Base-by-base conservation (phyloP, 2,329 filamentous ascomycete species). In the Fusarium concolor region DNA sequence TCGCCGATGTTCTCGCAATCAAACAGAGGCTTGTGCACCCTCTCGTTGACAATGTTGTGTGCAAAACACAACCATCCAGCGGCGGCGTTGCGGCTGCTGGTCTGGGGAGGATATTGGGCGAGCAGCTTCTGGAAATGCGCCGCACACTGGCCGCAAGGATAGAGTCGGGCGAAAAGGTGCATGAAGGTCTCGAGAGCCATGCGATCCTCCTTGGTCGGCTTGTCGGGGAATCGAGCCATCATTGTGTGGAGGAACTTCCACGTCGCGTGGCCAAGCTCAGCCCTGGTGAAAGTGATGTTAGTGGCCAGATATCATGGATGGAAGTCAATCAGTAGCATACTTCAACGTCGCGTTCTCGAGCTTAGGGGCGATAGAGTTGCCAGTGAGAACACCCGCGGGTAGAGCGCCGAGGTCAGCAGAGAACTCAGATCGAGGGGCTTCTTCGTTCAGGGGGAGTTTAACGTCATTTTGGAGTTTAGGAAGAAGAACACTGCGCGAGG, bases 311-410 rank as follows among this genome's bases (percentile, higher is more conserved):
- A 28, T 39, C 24, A 33, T 20, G 31, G 20, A 39, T 28, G 37
- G 18, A 18, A 42, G 37, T 45, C n/a, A 33, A 38, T 31, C 20
- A 35, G 75, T 84, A 46, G 75, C 84, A 49, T 82, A 91, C 89
- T 95, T 96, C 54, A 88, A 83, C 9, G 92, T 96, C 62, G 90
- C 92, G 79, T 96, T 96, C 75, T 92, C 92, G 53, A 96, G 82
- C 79, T 93, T 94, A 2, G 92, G 90, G 50, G 92, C 92, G 73
- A 94, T 95, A 5, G 89, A 90, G 56, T 88, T 88, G 56, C 91
- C 92, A 18, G 85, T 83, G 22, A 93, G 82, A 18, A 90, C 78
- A 42, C 78, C 78, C 26, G 81, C 77, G 2, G 86, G 79, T 28
- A 87, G 70, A 29, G 76, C 70, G 35, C 77, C 77, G 29, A 87